Base-by-base conservation (phyloP, 495 filamentous ascomycete species). In the Bombardia bombarda region DNA sequence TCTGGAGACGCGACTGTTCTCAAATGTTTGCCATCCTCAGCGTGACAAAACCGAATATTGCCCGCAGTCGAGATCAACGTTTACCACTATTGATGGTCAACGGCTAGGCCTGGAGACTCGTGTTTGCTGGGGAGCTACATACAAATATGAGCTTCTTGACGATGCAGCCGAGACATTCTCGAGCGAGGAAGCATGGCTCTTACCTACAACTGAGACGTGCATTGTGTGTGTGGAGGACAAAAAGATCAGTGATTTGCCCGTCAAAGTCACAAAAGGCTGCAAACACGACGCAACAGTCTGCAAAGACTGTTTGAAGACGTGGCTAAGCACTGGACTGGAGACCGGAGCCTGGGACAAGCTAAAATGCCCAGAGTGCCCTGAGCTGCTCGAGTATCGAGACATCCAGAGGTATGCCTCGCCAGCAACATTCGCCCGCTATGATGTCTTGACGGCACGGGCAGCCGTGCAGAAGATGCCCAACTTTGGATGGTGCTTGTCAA, bases 401-500 rank as follows among this genome's bases (percentile, higher is more conserved):
- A 51, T 70, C 7, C 56, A 45, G 32, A 44, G 53, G 7, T 60
- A 59, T 32, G 58, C 65, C 0, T 31, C 57, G 1, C 22, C 31
- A 14, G 58, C 55, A 12, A 41, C 52, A 12, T 69, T 72, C 28
- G 32, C 37, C 17, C 57, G 59, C 25, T 68, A 63, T 42, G 66
- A 69, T 35, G 42, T 31, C 16, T 40, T 67, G 13, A 44, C 58
- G 1, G 45, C 52, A 4, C 57, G 56, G n/a, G 55, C 53, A 1
- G 38, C 57, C 3, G 56, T 69, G n/a, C 22, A 52, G 22, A 43
- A 40, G 3, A 41, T 62, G 3, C 49, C 53, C 3, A 60, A 69
- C n/a, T 72, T 74, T 36, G 46, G 60, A 10, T 63, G 59, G 52
- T 74, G 72, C 45, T 54, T 70, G 13, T 52, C 58, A 17, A 50